phyloP scores from a whole-genome alignment of 495 filamentous ascomycete species.

The Achaetomiella virescens region DNA sequence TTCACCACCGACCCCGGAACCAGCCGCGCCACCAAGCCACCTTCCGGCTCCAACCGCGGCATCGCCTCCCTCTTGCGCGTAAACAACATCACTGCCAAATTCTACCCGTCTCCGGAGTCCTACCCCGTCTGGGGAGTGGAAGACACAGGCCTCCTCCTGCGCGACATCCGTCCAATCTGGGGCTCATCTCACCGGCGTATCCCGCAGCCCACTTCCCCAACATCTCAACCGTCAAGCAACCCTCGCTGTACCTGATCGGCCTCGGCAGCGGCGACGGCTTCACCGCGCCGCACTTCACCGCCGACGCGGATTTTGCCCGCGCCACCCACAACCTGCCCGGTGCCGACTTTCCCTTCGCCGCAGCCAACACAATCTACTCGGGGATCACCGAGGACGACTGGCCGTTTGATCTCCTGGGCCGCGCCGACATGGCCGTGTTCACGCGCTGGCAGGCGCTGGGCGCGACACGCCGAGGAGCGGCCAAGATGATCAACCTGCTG shows the following conservation, averaged over 20 bases:
- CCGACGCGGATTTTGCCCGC: background rate
- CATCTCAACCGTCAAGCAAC: slow-evolving; percentile 25
- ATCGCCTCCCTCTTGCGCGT: slow-evolving; percentile 24
- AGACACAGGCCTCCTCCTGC: slow-evolving; percentile 17
- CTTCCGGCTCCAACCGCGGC: slow-evolving; percentile 27
- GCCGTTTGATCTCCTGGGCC: slow-evolving; percentile 30
- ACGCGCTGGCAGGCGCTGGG: slow-evolving; percentile 31
- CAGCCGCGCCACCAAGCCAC: background rate
- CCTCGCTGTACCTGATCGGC: slow-evolving; percentile 27
- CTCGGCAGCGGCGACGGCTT: background rate
- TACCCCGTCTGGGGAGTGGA: slow-evolving; percentile 37
- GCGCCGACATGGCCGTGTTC: slow-evolving; percentile 27
- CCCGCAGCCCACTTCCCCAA: slow-evolving; percentile 17
- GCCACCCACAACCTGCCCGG: slow-evolving; percentile 1
- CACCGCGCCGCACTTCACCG: background rate
- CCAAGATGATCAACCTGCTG: slow-evolving; percentile 35
- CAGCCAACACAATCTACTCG: background rate
- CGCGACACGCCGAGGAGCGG: slow-evolving; percentile 4
- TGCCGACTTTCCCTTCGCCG: slow-evolving; percentile 4
- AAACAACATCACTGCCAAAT: slow-evolving; percentile 21
- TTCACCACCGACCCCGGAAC: slow-evolving; percentile 17
- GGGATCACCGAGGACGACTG: background rate
- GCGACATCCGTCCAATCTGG: slow-evolving; percentile 32
- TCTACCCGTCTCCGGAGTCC: slow-evolving; percentile 17
- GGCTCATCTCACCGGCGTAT: slow-evolving; percentile 28